Base-by-base conservation (phyloP, 306 rosid genomes). In the Glycine tomentella region DNA sequence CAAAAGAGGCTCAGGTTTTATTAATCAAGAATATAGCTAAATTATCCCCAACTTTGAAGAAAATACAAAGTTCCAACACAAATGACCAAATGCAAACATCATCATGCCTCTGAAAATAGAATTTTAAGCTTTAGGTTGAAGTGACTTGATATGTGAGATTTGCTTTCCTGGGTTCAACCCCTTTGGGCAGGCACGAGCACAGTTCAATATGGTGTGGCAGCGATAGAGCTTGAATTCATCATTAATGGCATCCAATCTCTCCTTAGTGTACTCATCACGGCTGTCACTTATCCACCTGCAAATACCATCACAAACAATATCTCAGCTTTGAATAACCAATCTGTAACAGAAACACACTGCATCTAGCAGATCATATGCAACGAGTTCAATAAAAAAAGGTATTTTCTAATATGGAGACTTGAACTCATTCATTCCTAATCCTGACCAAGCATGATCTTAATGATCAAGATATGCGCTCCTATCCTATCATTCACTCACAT, bases 181-280 rank as follows among this genome's bases (percentile, higher is more conserved):
- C 91, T 96, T 96, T 5, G 99, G 99, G 64, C 99, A 93, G 82
- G 98, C 98, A 49, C 92, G 94, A 52, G 99, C 92, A 75, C 99
- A 96, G 87, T 96, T 96, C 91, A 93, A 84, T 80, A 96, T 96
- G 78, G 99, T 96, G 90, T 96, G 99, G 80, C 99, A 96, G n/a
- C 99, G 97, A 70, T 96, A 96, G 70, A 96, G 98, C 93, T 96
- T 96, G 91, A 87, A 96, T 87, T 96, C 99, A 50, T 96, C 99
- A 72, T 96, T 87, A 74, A 96, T 81, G 38, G 97, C 94, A 4
- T 92, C 99, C 85, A 96, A 80, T 73, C 99, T 92, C 90, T 96
- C 99, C 85, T 89, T 48, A 6, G 97, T 93, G 81, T 85, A 96
- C 82, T 96, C 97, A 71, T 96, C 99, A 69, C 99, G 99, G 44